phyloP scores from a whole-genome alignment of 345 rosid genomes.

The Xanthoceras sorbifolium region DNA sequence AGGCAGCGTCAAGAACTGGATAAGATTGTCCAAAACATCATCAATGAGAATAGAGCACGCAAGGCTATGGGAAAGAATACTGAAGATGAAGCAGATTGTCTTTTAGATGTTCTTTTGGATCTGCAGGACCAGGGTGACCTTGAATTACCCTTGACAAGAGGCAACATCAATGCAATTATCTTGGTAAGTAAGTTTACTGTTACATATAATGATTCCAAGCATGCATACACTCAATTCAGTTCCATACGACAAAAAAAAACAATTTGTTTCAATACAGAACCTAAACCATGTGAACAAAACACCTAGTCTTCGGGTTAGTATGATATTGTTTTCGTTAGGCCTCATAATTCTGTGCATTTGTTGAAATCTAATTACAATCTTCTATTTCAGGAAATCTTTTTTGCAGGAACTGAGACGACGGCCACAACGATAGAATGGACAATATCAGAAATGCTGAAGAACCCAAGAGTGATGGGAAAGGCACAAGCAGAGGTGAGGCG shows the following conservation, averaged over 20 bases:
- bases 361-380: too few relatives aligned
- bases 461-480: constrained; percentile 14
- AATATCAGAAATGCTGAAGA: constrained; percentile 31
- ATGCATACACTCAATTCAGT: too few relatives aligned
- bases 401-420: constrained; percentile 24
- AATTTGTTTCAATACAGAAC: too few relatives aligned
- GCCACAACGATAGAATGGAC: constrained; percentile 26
- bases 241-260: too few relatives aligned
- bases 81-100: neutral
- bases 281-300: too few relatives aligned
- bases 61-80: neutral
- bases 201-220: too few relatives aligned
- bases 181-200: neutral
- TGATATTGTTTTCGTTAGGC: too few relatives aligned
- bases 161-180: neutral
- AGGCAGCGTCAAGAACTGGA: constrained; percentile 20
- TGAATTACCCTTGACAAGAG: neutral
- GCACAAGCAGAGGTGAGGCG: constrained; percentile 37
- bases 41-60: constrained; percentile 30
- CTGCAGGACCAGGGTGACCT: neutral
- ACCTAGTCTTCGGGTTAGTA: too few relatives aligned
- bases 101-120: neutral
- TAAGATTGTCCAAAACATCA: constrained; percentile 28
- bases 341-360: too few relatives aligned
- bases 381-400: constrained; percentile 5